A percentile compares a stretch with the other conserved stretches of the same genome.
These are phyloP conservation scores for Dendrobium officinale DNA, from an alignment of 106 monocot genomes.

Conservation along the genomic window DNA sequence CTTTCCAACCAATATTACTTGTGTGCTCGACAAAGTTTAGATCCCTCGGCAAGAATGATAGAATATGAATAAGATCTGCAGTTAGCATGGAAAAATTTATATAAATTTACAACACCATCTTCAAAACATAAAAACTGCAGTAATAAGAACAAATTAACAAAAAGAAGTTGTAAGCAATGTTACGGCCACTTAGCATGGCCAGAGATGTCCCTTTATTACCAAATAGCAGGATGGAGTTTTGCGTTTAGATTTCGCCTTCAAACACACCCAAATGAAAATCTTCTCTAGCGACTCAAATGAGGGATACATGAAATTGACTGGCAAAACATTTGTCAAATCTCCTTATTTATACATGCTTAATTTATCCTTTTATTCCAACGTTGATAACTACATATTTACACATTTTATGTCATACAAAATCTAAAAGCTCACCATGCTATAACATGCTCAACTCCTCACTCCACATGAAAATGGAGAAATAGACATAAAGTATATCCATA, in stretches of 20 bases:
- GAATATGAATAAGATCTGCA: conserved; percentile 83
- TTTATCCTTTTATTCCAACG: no score
- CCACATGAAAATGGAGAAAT: no score
- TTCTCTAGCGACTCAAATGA: neutral
- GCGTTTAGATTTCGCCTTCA: neutral
- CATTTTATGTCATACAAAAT: no score
- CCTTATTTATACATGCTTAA: no score
- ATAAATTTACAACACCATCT: neutral
- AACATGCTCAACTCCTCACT: no score
- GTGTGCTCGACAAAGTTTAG: conserved; percentile 91
- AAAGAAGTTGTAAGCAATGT: neutral
- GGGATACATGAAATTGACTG: no score
- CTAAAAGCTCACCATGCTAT: no score
- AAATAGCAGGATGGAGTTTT: neutral
- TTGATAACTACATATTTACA: no score
- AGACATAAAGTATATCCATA: no score
- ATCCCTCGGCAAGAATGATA: conserved; percentile 77
- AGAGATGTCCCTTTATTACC: neutral
- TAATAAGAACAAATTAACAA: neutral
- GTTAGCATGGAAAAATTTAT: neutral
- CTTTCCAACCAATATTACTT: conserved; percentile 91
- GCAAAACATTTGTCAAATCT: no score
- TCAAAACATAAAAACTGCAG: neutral
- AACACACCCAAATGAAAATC: neutral
- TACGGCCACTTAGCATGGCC: neutral